Base-by-base conservation (phyloP, 768 basidiomycete genomes). In the Pisolithus orientalis region DNA sequence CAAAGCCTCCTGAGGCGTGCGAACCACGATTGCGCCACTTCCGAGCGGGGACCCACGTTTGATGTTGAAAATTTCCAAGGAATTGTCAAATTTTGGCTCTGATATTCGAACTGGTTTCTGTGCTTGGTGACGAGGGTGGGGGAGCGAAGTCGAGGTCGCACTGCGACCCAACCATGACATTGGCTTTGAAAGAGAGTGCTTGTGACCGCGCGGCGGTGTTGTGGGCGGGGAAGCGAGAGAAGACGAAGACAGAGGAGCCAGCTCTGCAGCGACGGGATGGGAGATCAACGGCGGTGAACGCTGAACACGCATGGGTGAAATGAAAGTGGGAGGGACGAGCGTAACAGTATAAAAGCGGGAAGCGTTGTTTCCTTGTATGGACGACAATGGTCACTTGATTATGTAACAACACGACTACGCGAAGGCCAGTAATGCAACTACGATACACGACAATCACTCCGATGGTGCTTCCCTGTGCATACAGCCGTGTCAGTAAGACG, bases 1-100 rank as follows among this genome's bases (percentile, higher is more conserved):
- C 29, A 92, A 72, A 21, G 89, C 89, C 51, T 92, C 90, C 57
- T 85, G 82, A 7, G 90, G 90, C 0, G 90, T 91, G 52, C 83
- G 75, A 37, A 91, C 89, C 29, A 92, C 72, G 1, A 76, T 84
- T 13, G 89, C 89, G 39, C 89, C 87, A 17, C 78, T 63, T n/a
- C 86, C 88, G 17, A 88, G 76, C 3, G 71, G 65, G 2, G 80
- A 80, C 40, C 67, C 73, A 11, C 80, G 76, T 13, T 54, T 62
- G 21, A 53, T 34, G 48, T 48, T 40, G 29, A 72, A 50, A 4
- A 62, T 61, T 10, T 73, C 70, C 5, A 73, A 54, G 42, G 65
- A 65, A 55, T 65, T 65, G 7, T 64, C 56, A 6, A 70, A 52
- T 49, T 71, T 70, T 16, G 77, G 73, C 60, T 78, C 78, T 6